Evolutionary conservation across 495 filamentous ascomycete species (phyloP).

Genomic region (Corynascus novoguineensis): DNA sequence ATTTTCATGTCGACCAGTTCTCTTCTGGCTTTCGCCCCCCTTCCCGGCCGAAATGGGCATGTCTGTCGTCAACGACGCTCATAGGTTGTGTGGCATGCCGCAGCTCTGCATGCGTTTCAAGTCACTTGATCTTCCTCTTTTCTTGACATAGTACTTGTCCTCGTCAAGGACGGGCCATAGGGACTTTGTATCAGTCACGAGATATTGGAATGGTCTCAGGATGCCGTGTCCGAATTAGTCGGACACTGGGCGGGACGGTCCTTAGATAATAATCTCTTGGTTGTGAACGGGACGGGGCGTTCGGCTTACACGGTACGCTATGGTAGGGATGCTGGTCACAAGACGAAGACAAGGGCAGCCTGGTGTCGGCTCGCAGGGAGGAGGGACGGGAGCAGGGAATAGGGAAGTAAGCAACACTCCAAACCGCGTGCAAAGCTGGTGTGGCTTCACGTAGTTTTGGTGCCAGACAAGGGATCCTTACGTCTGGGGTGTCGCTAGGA

Average conservation of each 20-base stretch:
- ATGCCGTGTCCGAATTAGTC: neutral
- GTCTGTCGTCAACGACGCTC: neutral
- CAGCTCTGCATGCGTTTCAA: neutral
- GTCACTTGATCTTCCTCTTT: constrained; percentile 1
- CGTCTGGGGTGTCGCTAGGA: neutral
- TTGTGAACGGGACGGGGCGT: constrained; percentile 7
- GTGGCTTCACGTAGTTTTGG: too few species aligned
- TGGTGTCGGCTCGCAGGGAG: constrained; percentile 8
- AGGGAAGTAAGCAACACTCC: neutral
- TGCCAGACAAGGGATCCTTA: too few species aligned
- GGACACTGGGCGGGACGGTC: constrained; percentile 10
- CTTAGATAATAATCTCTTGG: neutral
- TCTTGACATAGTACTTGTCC: neutral
- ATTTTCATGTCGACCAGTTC: neutral
- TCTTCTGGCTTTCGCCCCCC: too few species aligned
- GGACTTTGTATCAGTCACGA: neutral
- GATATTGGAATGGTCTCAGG: neutral
- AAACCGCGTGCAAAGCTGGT: too few species aligned
- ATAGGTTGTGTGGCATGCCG: neutral
- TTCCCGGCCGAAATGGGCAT: neutral
- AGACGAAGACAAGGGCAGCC: neutral
- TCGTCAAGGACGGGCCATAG: neutral
- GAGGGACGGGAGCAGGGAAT: neutral
- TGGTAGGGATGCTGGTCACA: neutral
- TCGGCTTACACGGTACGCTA: too few species aligned